Evolutionary conservation across 208 protist species (phyloP), one percentile per base, ranked within the genome.

Genomic region (Trypanosoma theileri): DNA sequence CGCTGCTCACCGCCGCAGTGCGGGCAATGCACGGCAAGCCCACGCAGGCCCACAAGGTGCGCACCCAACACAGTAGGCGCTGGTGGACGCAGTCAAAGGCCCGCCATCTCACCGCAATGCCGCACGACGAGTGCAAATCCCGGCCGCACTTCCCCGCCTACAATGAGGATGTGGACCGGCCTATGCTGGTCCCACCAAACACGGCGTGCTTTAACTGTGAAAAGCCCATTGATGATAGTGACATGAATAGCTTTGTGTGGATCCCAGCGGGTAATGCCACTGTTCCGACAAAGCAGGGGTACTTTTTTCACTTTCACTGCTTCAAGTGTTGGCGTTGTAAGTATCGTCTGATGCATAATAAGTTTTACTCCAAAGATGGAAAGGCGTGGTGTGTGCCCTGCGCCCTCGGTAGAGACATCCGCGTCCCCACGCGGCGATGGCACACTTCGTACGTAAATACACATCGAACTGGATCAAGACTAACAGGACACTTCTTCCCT

Each of bases 71-170:
- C 81, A 93, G 82, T 59, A 75, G 81, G 1, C 91, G 85, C 10
- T 96, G 91, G 88, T 96, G 85, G 85, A 81, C 85, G 72, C 88
- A 96, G 75, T 91, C 88, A 42, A 96, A 96, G 82, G 85, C 91
- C n/a, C 81, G 81, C 46, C 88, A 92, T 66, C 81, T 96, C 53
- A 84, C 88, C 10, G 87, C 91, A 45, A 74, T 85, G 46, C 85
- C 85, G 1, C 91, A 93, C 73, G 86, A 93, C 41, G 91, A 96
- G 75, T 80, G 82, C 21, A 73, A 65, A 53, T 91, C 82, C 10
- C 72, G 86, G 0, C 91, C 91, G 17, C 88, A 93, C 73, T 94
- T 94, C 65, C 91, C 91, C 11, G 80, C 80, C 53, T 96, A 92
- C 73, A 84, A 70, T 57, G 91, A 96, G 71, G 91, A 96, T 56